phyloP scores from a whole-genome alignment of 2,329 filamentous ascomycete species.

The Madurella fahalii region DNA sequence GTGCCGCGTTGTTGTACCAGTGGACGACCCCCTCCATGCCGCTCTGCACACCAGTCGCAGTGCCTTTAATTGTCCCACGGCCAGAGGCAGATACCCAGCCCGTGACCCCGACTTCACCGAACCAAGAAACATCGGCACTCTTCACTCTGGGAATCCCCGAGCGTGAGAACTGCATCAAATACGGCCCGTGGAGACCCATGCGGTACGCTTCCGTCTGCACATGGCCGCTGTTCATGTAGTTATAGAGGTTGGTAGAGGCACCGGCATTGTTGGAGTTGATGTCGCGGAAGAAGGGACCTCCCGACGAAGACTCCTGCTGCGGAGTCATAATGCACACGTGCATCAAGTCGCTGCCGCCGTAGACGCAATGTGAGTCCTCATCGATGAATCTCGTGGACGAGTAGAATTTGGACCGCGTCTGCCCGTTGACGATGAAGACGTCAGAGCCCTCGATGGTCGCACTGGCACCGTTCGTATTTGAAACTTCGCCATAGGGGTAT shows the following conservation, averaged over 20 bases:
- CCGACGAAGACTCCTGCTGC: slow-evolving; percentile 56
- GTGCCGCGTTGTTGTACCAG: slow-evolving; percentile 59
- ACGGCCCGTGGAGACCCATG: slow-evolving; percentile 62
- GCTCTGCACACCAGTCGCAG: slow-evolving; percentile 52
- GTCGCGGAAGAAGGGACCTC: slow-evolving; percentile 63
- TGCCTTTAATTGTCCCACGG: slow-evolving; percentile 58
- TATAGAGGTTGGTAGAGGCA: slow-evolving; percentile 55
- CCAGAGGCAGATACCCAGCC: slow-evolving; percentile 53
- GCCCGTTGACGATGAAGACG: slow-evolving; percentile 55
- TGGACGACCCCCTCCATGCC: slow-evolving; percentile 56
- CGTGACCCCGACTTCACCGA: slow-evolving; percentile 52
- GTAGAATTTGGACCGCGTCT: slow-evolving; percentile 68
- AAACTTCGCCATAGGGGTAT: slow-evolving; percentile 51
- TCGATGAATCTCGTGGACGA: slow-evolving; percentile 67
- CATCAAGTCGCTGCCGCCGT: slow-evolving; percentile 42
- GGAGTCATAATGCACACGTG: slow-evolving; percentile 60
- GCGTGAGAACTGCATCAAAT: slow-evolving; percentile 57
- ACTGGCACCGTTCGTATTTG: slow-evolving; percentile 49
- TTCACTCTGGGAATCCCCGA: slow-evolving; percentile 48
- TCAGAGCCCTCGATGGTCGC: slow-evolving; percentile 55
- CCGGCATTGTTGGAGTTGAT: slow-evolving; percentile 64
- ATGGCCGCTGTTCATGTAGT: slow-evolving; percentile 66
- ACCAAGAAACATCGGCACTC: slow-evolving; percentile 47
- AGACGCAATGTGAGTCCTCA: slow-evolving; percentile 60
- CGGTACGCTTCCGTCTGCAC: slow-evolving; percentile 59